These are phyloP conservation scores for Bidens hawaiensis DNA, from an alignment of 140 eudicot species.

Conservation along the genomic window DNA sequence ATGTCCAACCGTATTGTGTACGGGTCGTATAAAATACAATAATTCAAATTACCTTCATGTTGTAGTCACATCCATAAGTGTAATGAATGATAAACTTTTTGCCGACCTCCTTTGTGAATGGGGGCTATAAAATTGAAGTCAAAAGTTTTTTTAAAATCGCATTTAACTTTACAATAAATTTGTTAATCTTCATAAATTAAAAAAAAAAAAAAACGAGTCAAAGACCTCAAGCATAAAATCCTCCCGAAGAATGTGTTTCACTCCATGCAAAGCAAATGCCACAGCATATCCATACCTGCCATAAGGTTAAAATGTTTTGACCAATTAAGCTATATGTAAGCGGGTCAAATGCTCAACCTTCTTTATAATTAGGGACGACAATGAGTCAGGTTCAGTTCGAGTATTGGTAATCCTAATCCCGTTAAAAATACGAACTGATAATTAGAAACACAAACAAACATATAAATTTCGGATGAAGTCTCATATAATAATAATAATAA, in stretches of 20 bases:
- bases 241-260: constrained; percentile 78
- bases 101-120: constrained; percentile 54
- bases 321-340: not conserved
- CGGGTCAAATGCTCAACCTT: not conserved
- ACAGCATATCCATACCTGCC: too few species aligned
- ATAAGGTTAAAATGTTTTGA: not conserved
- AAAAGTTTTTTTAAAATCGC: not conserved
- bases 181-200: not conserved
- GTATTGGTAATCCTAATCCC: too few species aligned
- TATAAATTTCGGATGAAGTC: too few species aligned
- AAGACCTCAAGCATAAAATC: constrained; percentile 90
- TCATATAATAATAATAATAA: too few species aligned
- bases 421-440: too few species aligned
- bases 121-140: constrained; percentile 58
- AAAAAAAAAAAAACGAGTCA: not conserved
- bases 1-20: too few species aligned
- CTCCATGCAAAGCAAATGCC: too few species aligned
- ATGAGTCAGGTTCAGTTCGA: too few species aligned
- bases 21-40: too few species aligned
- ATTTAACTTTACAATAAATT: not conserved
- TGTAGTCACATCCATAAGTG: constrained; percentile 87
- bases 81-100: constrained; percentile 67
- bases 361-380: too few species aligned
- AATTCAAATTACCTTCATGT: constrained; percentile 55
- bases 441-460: too few species aligned